Percentiles rank a stretch among this genome's conserved stretches.
These are phyloP conservation scores for Fusarium tjaetaba DNA, from an alignment of 2,329 filamentous ascomycete species.

Conservation along the genomic window DNA sequence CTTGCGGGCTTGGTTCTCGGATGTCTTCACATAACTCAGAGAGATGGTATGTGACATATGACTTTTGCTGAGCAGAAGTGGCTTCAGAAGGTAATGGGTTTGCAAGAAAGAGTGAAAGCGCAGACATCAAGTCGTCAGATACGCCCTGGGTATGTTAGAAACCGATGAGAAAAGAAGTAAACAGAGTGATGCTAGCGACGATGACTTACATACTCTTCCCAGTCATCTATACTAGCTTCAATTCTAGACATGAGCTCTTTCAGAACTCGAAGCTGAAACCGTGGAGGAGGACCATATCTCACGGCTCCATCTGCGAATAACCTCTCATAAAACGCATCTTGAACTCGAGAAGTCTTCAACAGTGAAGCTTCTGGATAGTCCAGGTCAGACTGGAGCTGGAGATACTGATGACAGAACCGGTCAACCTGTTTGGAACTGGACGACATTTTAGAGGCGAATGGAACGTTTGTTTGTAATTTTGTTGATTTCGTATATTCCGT, in stretches of 20 bases:
- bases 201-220: slow-evolving; percentile 84
- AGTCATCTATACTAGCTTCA: slow-evolving; percentile 79
- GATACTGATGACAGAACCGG: slow-evolving; percentile 78
- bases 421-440: slow-evolving; percentile 44
- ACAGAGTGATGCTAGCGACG: background rate
- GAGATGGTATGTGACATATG: slow-evolving; percentile 76
- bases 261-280: slow-evolving; percentile 77
- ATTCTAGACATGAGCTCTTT: slow-evolving; percentile 77
- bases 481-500: background rate
- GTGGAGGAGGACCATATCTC: slow-evolving; percentile 68
- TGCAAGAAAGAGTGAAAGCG: slow-evolving; percentile 72
- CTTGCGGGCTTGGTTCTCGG: background rate
- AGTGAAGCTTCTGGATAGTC: slow-evolving; percentile 69
- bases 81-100: slow-evolving; percentile 71
- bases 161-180: background rate
- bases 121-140: slow-evolving; percentile 80
- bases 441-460: slow-evolving; percentile 17
- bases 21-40: slow-evolving; percentile 45
- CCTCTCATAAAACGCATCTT: slow-evolving; percentile 71
- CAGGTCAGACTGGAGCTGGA: slow-evolving; percentile 75
- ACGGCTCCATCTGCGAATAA: slow-evolving; percentile 71
- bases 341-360: slow-evolving; percentile 69
- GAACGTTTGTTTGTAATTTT: background rate
- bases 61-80: slow-evolving; percentile 74
- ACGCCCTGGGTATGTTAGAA: slow-evolving; percentile 71